These are phyloP conservation scores for Rhynchosporium secalis DNA, from an alignment of 2,329 filamentous ascomycete genomes.

Conservation along the genomic window DNA sequence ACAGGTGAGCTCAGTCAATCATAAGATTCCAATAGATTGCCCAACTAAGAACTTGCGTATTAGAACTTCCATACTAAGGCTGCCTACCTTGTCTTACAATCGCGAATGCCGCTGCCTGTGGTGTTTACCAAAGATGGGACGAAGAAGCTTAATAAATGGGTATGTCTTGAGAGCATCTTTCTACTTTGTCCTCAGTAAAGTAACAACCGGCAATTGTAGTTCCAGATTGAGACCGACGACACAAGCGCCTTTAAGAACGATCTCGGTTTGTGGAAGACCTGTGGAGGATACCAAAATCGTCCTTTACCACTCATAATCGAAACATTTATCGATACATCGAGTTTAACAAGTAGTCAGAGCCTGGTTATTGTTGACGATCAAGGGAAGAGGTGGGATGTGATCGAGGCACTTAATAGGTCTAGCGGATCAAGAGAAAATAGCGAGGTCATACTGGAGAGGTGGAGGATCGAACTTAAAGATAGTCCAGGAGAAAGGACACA, in stretches of 20 bases:
- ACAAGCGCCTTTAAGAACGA: constrained; percentile 85
- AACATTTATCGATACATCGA: constrained; percentile 79
- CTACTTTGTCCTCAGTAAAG: not conserved
- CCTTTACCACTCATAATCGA: constrained; percentile 88
- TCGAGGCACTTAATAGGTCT: constrained; percentile 73
- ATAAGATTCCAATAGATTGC: not conserved
- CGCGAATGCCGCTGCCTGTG: constrained; percentile 66
- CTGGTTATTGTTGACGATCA: constrained; percentile 85
- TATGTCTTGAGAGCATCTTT: constrained; percentile 46
- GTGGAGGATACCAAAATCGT: constrained; percentile 72
- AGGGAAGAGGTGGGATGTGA: constrained; percentile 90
- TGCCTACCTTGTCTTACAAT: constrained; percentile 78
- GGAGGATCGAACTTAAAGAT: constrained; percentile 80
- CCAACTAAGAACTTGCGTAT: constrained; percentile 16
- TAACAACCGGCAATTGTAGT: constrained; percentile 54
- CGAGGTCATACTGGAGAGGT: constrained; percentile 86
- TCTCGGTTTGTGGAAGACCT: constrained; percentile 76
- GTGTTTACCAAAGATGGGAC: constrained; percentile 56
- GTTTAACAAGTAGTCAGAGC: constrained; percentile 79
- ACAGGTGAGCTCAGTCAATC: constrained; percentile 56
- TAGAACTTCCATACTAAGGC: constrained; percentile 93
- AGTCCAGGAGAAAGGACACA: constrained; percentile 49
- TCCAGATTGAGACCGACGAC: constrained; percentile 92
- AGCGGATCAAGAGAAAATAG: constrained; percentile 56
- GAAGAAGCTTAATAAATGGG: constrained; percentile 83